Base-by-base conservation (phyloP, 148 eudicot genomes). In the Chenopodium suecicum region DNA sequence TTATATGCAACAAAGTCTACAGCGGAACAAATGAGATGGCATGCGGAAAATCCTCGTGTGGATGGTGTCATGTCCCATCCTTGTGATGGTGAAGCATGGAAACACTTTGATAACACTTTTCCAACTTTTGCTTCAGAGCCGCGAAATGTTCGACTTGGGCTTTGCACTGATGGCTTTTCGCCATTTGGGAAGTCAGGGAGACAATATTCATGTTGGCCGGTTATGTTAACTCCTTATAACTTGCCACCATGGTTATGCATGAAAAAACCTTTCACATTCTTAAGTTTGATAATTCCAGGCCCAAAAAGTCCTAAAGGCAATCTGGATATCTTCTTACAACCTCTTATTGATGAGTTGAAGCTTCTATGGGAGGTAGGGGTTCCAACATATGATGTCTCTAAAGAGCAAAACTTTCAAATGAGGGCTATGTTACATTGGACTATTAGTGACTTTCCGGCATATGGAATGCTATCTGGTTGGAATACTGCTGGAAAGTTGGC, bases 61-160 rank as follows among this genome's bases (percentile, higher is more conserved):
- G 14, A 50, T 1, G 56, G 14, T 13, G 56, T 50, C 14, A 50
- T 50, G 56, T 50, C 16, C 56, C 56, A 50, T 50, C 14, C 56
- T 50, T 50, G 56, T 50, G 56, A 50, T 50, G 56, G 56, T 13
- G 56, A 50, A 13, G 56, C 56, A 50, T 13, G 56, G 14, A 50
- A 50, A 13, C 10, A 50, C 14, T 50, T 50, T 50, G 56, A 50
- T 50, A 13, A 50, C 0, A 50, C 56, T 13, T 50, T 50, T 50
- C 14, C 56, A 9, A 13, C 10, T 50, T 50, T 50, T 50, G 56
- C 12, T 13, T 9, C 10, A 4, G 77, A 74, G 19, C 37, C 44
- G 3, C 64, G 44, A 31, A 74, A 74, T 74, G 77, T 74, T 50
- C 2, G 64, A 27, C 54, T 74, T 12, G 77, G 77, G 4, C 16